phyloP scores from a whole-genome alignment of 257 asterid genomes.

The Rhazya stricta region DNA sequence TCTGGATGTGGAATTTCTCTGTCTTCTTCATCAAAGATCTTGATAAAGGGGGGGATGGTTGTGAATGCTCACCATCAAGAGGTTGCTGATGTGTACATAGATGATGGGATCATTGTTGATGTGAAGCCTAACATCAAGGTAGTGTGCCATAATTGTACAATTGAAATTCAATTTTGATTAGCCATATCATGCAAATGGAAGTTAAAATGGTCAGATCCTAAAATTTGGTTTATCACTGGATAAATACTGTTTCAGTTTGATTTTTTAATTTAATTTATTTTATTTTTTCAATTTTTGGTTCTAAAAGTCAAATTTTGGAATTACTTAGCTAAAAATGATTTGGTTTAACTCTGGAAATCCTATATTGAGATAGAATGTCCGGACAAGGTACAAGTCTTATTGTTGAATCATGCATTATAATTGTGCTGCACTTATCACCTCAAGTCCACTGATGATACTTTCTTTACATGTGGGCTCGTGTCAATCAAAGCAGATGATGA shows the following conservation, averaged over 20 bases:
- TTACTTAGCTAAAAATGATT: background rate
- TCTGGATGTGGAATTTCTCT: slow-evolving; percentile 40
- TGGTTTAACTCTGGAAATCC: background rate
- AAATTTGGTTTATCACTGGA: background rate
- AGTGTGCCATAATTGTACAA: slow-evolving; percentile 6
- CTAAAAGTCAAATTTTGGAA: too few species aligned
- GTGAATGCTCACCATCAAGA: slow-evolving; percentile 92
- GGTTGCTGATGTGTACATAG: slow-evolving; percentile 77
- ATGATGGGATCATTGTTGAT: slow-evolving; percentile 61
- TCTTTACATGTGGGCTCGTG: background rate
- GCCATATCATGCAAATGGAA: background rate
- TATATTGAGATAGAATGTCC: background rate
- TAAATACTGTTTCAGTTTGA: background rate
- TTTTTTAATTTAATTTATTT: too few species aligned
- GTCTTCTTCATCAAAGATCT: slow-evolving; percentile 46
- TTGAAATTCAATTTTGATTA: background rate
- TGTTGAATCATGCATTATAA: background rate
- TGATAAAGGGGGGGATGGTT: slow-evolving; percentile 89
- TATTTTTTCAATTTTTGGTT: too few species aligned
- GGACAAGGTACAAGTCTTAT: background rate
- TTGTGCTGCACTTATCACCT: background rate
- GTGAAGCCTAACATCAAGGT: slow-evolving; percentile 69
- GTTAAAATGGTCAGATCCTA: background rate
- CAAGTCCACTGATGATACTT: too few species aligned
- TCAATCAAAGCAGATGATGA: background rate